Percentiles rank a stretch among this genome's conserved stretches.
phyloP scores from a whole-genome alignment of 1,139 yeast genomes.

The Pichia inconspicua region DNA sequence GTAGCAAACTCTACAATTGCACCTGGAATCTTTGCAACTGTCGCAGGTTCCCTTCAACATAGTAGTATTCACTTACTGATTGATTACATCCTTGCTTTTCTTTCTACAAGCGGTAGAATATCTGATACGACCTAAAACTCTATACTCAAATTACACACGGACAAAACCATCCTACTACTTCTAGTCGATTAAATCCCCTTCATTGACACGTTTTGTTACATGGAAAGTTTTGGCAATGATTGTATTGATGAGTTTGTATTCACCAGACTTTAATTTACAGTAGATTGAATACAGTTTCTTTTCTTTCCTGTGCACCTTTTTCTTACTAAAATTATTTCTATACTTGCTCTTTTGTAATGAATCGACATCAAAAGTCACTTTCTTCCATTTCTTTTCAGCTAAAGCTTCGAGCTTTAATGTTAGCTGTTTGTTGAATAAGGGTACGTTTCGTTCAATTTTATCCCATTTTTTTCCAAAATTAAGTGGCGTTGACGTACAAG shows the following conservation, averaged over 20 bases:
- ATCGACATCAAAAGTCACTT: background rate
- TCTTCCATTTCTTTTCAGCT: background rate
- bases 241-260: background rate
- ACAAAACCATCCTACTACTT: background rate
- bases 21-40: too few relatives aligned
- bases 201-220: background rate
- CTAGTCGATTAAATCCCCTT: background rate
- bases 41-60: too few relatives aligned
- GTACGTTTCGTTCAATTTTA: background rate
- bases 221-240: background rate
- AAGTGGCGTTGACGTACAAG: slow-evolving; percentile 21
- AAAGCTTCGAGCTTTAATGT: background rate
- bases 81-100: too few relatives aligned
- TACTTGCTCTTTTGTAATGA: background rate
- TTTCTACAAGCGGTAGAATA: too few relatives aligned
- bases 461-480: background rate
- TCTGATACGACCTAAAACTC: too few relatives aligned
- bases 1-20: too few relatives aligned
- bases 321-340: background rate
- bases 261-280: background rate
- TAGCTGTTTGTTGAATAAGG: background rate
- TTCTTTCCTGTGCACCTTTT: background rate
- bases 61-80: too few relatives aligned
- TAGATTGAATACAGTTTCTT: too few relatives aligned
- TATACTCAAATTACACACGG: too few relatives aligned